Base-by-base conservation (phyloP, 179 eudicot species). In the Nepenthes alata region DNA sequence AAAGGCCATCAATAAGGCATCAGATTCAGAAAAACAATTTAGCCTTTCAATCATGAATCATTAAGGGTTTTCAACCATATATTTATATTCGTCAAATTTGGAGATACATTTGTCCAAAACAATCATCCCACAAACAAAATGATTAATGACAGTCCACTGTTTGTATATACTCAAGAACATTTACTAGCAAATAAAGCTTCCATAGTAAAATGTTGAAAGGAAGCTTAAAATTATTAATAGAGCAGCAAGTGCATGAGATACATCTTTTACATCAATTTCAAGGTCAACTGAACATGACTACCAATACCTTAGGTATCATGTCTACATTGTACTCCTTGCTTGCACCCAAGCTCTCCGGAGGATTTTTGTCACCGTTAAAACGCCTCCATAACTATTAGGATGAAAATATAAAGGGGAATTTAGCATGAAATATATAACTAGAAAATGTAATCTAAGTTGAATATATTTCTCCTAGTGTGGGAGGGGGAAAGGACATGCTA, bases 301-400 rank as follows among this genome's bases (percentile, higher is more conserved):
- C 5, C 15, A 34, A 15, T 72, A 84, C 96, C 96, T 88, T 88
- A 5, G 96, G 96, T 35, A 88, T 73, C 94, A 88, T 86, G 67
- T 88, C 96, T 59, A 81, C 86, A 69, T 88, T 88, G 74, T 88
- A 88, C 53, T 88, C 96, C 73, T 75, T 82, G 88, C 96, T 84
- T 11, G 75, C 59, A 55, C 96, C 90, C 66, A 86, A 72, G 14
- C 64, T 62, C 57, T 75, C 88, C 6, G 88, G 86, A 73, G 94
- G 81, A 47, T 66, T 63, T 3, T 79, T 83, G 34, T 74, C 67
- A 11, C 85, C 85, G 67, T 81, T 83, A 52, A 88, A 88, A 12
- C 83, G 80, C 77, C 82, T 86, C 96, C 96, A 88, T 35, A 88
- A 80, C 96, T 88, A 67, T 55, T 49, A n/a, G 8, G 61, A 12